Base-by-base conservation (phyloP, 108 stramenopile species). In the Pseudonitzschia delicatissima region DNA sequence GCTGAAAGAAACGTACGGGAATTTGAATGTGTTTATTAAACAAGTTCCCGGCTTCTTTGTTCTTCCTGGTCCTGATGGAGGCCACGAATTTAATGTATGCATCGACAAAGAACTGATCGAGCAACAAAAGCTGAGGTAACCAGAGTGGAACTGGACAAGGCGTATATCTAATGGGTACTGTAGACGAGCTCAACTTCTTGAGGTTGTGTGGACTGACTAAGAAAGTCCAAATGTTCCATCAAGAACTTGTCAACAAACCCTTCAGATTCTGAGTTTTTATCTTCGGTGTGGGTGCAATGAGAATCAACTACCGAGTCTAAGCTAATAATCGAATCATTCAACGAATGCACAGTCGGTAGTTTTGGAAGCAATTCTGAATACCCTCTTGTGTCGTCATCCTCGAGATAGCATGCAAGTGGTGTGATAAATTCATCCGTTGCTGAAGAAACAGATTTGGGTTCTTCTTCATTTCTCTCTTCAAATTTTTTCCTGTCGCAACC, bases 221-320 rank as follows among this genome's bases (percentile, higher is more conserved):
- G 35, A 58, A 80, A 80, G 9, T 71, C 32, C 88, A 99, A 65
- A 82, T 94, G 91, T 59, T 87, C 51, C 64, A 82, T 49, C 77
- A 93, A 69, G 71, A 93, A 76, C 73, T 67, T 72, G 21, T 66
- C 29, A 1, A 52, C 52, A 11, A 26, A 58, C 32, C 60, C 42
- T 31, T 59, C 66, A 6, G 52, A 32, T 57, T 63, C 36, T 12
- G 68, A 65, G 4, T 39, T 50, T 20, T 63, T 45, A 27, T 79
- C 68, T 66, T 69, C 72, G 13, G 18, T 9, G 12, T 34, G 71
- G 35, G 62, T 57, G 62, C 64, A 70, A 42, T 72, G 64, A 26
- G 66, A 72, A 31, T 57, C 64, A 20, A 57, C 57, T 25, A 75
- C 21, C 9, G 74, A 72, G 36, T 80, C 74, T 55, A 75, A 42